Conservation (phyloP, 139 green algal genomes). For the Volvox africanus region DNA sequence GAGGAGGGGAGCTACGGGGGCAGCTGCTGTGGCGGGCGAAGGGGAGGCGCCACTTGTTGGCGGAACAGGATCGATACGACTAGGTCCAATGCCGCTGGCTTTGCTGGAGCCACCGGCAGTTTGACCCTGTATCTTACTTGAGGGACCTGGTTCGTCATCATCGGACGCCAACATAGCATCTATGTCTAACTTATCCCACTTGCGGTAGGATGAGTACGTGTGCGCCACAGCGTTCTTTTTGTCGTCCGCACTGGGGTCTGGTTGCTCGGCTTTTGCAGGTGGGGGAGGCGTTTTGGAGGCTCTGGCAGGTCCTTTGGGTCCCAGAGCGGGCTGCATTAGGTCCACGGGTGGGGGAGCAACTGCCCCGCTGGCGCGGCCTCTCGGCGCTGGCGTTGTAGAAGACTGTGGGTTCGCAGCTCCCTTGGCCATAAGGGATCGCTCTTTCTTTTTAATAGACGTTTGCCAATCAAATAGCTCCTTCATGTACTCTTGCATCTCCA, state of each 20-base stretch:
- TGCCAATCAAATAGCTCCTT: constrained; percentile 75
- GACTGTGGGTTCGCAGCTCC: not conserved
- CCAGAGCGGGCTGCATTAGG: constrained; percentile 48
- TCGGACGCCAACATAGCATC: constrained; percentile 68
- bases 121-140: not conserved
- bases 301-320: not conserved
- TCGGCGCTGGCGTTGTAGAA: constrained; percentile 27
- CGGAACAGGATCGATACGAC: not conserved
- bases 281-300: not conserved
- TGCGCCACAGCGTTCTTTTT: constrained; percentile 64
- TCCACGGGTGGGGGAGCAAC: constrained; percentile 51
- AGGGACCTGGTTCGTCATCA: constrained; percentile 23
- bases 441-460: constrained; percentile 66
- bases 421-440: constrained; percentile 12
- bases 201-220: constrained; percentile 75
- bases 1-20: not conserved
- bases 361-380: constrained; percentile 38
- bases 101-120: not conserved
- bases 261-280: not conserved
- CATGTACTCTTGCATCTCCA: constrained; percentile 77
- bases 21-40: not conserved
- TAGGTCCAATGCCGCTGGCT: not conserved
- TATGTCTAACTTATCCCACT: constrained; percentile 84
- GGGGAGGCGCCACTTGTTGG: not conserved
- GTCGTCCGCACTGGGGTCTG: too few species aligned